Evolutionary conservation across 2,329 filamentous ascomycete species (phyloP), one percentile per base, ranked within the genome.

Genomic region (Coniochaeta sp.): DNA sequence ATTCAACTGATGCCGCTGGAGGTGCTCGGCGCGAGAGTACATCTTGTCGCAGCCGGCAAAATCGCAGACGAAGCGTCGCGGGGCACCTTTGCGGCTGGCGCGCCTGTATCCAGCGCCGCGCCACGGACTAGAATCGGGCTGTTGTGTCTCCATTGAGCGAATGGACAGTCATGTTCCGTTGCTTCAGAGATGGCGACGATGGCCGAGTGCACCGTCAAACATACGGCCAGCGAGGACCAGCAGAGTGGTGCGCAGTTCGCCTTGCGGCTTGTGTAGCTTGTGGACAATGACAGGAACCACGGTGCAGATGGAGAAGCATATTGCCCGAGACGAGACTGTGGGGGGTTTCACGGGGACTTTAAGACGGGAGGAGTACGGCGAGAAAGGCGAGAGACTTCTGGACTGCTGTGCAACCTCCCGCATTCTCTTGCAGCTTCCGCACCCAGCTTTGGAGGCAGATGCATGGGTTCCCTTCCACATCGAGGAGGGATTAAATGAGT

Each of bases 1-100:
- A 64, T 92, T 92, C 63, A 92, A 66, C 70, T 91, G 86, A 68
- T 92, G 88, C 48, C 88, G 76, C 68, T 91, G 89, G 52, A 92
- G 75, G 69, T 92, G 88, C 67, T 92, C 88, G 8, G 87, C 86
- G 55, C 88, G 77, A 51, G 87, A 90, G 67, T 92, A 92, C 53
- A 85, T 78, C 75, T 91, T 91, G 57, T 85, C 85, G 66, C 88
- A 94, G 32, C 81, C 83, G 45, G 83, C 78, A 65, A 85, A 81
- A 18, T 82, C 79, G 67, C 88, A 92, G 53, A 73, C 68, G 59
- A 85, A 86, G 51, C 71, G 70, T 22, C 73, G 69, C 9, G 73
- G 70, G 2, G 76, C 76, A 28, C 74, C 73, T 54, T 75, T 77
- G 26, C 76, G 70, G 53, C 76, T 79, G 35, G 76, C 75, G 56